phyloP scores from a whole-genome alignment of 228 moss, liverwort and hornwort genomes.

The Sphagnum magellanicum region DNA sequence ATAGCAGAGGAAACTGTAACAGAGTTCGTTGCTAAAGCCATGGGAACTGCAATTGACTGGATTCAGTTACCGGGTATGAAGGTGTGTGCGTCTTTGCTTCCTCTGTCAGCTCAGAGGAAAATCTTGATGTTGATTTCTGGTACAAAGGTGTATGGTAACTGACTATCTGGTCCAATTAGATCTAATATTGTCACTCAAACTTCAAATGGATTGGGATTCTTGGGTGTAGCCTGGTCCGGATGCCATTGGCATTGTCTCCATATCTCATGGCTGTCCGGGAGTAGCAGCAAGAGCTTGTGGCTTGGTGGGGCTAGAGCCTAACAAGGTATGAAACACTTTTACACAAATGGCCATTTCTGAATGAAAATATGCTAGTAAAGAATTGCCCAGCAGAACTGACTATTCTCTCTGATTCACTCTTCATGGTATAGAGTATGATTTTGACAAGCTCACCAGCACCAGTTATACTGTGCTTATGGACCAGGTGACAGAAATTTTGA shows the following conservation, averaged over 20 bases:
- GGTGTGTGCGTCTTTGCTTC: constrained; percentile 15
- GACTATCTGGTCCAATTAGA: too few relatives aligned
- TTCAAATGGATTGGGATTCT: background rate
- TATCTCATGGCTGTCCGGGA: constrained; percentile 59
- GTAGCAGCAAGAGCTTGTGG: constrained; percentile 65
- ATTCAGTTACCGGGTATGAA: constrained; percentile 92
- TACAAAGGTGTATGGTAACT: too few relatives aligned
- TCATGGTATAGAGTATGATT: too few relatives aligned
- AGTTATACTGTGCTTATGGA: background rate
- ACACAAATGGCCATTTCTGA: too few relatives aligned
- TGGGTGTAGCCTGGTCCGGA: constrained; percentile 63
- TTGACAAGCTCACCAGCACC: too few relatives aligned
- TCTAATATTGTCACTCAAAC: too few relatives aligned
- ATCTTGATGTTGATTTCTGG: background rate
- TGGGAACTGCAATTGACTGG: constrained; percentile 82
- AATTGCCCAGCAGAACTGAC: too few relatives aligned
- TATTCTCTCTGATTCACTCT: too few relatives aligned
- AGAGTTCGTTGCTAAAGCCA: constrained; percentile 68
- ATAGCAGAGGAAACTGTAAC: constrained; percentile 75
- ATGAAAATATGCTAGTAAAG: too few relatives aligned
- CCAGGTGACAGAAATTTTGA: constrained; percentile 51
- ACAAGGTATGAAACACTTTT: constrained; percentile 19
- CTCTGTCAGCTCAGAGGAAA: background rate
- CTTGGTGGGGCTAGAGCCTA: constrained; percentile 57
- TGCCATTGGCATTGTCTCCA: constrained; percentile 60